Evolutionary conservation across 2,329 filamentous ascomycete species (phyloP), one percentile per base, ranked within the genome.

Genomic region (Beauveria rudraprayagi): DNA sequence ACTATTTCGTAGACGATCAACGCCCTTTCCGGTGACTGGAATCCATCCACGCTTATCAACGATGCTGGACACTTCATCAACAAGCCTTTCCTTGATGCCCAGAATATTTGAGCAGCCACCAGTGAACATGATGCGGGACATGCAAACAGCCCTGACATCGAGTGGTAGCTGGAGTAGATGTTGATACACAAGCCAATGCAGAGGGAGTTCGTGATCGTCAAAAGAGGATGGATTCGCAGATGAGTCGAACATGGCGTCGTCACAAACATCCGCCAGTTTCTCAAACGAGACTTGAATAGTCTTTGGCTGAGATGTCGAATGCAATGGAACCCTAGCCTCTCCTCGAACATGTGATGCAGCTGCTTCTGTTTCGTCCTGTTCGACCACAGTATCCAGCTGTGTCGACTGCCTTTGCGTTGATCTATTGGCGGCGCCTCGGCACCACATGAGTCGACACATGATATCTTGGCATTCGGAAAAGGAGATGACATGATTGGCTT

Each of bases 381-480:
- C 83, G 43, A 81, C 76, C 0, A 86, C 79, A 0, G 82, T 85
- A 61, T 74, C 70, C 62, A 68, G 67, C 54, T 74, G 71, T 5
- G 73, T 67, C 1, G 76, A 78, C 61, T 78, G 72, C 44, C 73
- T 67, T 34, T 73, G 73, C 1, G 70, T 64, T 22, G 70, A 65
- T 47, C 70, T 71, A 24, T 66, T 70, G 1, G 70, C 66, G 1
- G 72, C 72, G 17, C 72, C 62, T 34, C 72, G 69, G 72, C 91
- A 96, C 92, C 92, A 97, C 44, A 87, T 83, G 64, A 94, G 79
- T 4, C 91, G 85, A 44, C 81, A 85, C 56, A 88, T 77, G 10
- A 95, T 81, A 60, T 96, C 91, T 68, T 96, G 91, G 65, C 89
- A 91, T 68, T 92, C 89, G 51, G 90, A 85, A 64, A 96, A 93